Percentiles rank a stretch among this genome's conserved stretches.
phyloP scores from a whole-genome alignment of 768 basidiomycete genomes.

The Phanerodontia chrysosporium region DNA sequence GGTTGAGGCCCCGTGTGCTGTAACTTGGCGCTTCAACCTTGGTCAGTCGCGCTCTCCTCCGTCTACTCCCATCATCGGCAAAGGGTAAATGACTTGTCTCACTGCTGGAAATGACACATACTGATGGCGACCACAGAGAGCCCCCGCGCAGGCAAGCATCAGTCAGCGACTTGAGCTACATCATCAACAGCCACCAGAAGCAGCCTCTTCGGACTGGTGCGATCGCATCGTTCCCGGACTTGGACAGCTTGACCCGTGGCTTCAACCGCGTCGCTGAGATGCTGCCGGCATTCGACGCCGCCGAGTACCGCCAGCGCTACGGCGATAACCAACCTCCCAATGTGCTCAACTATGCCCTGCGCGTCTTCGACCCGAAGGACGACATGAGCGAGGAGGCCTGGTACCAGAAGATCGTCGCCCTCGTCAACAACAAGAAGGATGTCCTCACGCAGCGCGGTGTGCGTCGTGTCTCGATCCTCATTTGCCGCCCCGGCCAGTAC shows the following conservation, averaged over 20 bases:
- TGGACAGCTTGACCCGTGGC: constrained; percentile 62
- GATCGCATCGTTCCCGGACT: constrained; percentile 84
- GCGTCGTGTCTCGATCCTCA: constrained; percentile 86
- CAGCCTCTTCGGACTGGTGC: constrained; percentile 90
- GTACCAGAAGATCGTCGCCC: constrained; percentile 64
- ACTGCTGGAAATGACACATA: background rate
- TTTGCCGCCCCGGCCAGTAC: constrained; percentile 89
- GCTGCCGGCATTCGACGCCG: constrained; percentile 69
- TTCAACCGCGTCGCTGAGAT: constrained; percentile 69
- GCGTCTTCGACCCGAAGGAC: constrained; percentile 78
- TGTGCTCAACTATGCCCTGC: constrained; percentile 90
- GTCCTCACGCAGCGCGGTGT: constrained; percentile 74
- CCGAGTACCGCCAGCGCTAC: constrained; percentile 73
- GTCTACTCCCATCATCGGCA: constrained; percentile 64
- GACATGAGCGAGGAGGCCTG: constrained; percentile 76
- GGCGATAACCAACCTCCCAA: constrained; percentile 80
- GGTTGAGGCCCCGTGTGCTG: constrained; percentile 72
- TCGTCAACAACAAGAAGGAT: constrained; percentile 64
- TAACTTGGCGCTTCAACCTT: constrained; percentile 95
- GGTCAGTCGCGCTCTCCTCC: constrained; percentile 85
- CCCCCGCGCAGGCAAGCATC: constrained; percentile 75
- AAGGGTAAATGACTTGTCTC: constrained; percentile 35
- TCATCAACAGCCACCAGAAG: constrained; percentile 80
- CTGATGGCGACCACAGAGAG: constrained; percentile 35
- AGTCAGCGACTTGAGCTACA: constrained; percentile 92